Evolutionary conservation across 2,329 filamentous ascomycete genomes (phyloP).

Genomic region (Saccharata proteae): DNA sequence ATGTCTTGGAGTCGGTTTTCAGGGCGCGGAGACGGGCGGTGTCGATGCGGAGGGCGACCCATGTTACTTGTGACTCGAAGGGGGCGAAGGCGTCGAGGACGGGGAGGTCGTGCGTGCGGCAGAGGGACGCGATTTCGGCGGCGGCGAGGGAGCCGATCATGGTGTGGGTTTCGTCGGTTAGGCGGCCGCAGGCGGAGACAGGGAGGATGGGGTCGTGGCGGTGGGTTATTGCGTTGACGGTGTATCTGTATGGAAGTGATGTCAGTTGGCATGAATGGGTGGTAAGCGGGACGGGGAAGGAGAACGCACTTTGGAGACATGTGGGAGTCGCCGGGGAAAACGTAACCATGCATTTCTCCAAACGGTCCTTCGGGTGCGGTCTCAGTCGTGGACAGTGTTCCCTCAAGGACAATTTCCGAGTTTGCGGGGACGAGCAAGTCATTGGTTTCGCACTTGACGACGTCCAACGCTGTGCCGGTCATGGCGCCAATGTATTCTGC

Average conservation of each 20-base stretch:
- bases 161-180: conserved; percentile 35
- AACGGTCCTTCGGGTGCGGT: conserved; percentile 37
- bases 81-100: conserved; percentile 33
- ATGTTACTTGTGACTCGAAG: conserved; percentile 37
- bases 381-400: conserved; percentile 34
- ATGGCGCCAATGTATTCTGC: conserved; percentile 38
- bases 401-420: conserved; percentile 40
- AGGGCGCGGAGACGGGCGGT: conserved; percentile 5
- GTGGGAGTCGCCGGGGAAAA: conserved; percentile 31
- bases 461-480: conserved; percentile 31
- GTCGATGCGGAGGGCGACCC: conserved; percentile 24
- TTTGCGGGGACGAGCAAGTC: conserved; percentile 37
- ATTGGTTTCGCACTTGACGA: conserved; percentile 43
- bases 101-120: conserved; percentile 27
- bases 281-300: no score
- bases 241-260: conserved; percentile 10
- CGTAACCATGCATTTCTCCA: conserved; percentile 32
- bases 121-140: conserved; percentile 28
- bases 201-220: conserved; percentile 37
- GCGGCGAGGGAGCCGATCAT: conserved; percentile 32
- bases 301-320: conserved; percentile 25
- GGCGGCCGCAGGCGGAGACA: conserved; percentile 29
- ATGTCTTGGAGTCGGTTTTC: conserved; percentile 16
- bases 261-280: not conserved
- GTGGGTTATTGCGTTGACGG: conserved; percentile 36